A percentile compares a stretch with the other conserved stretches of the same genome.
These are phyloP conservation scores for Abrus pulchellus DNA, from an alignment of 306 rosid species.

Conservation along the genomic window DNA sequence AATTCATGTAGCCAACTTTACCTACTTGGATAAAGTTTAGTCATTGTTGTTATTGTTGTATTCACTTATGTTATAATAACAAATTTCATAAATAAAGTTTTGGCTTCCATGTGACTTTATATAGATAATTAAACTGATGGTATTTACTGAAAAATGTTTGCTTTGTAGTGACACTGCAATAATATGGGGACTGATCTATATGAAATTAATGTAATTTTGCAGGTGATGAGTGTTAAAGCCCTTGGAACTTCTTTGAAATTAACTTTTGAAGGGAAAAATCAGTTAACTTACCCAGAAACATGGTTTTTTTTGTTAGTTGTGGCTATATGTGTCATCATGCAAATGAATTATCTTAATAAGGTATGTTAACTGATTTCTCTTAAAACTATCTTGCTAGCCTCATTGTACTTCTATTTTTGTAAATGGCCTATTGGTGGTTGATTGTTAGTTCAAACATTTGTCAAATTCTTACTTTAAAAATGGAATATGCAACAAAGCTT, in stretches of 20 bases:
- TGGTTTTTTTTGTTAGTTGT: slow-evolving; percentile 90
- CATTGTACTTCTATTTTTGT: not conserved
- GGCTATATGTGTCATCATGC: slow-evolving; percentile 71
- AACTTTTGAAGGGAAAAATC: slow-evolving; percentile 90
- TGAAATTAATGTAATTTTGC: slow-evolving; percentile 43
- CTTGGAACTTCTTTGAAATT: slow-evolving; percentile 88
- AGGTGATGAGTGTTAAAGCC: slow-evolving; percentile 99
- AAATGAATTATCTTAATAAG: slow-evolving; percentile 92
- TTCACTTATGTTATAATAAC: slow-evolving; percentile 1
- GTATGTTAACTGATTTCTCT: slow-evolving; percentile 53
- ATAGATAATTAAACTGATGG: not conserved
- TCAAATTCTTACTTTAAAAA: slow-evolving; percentile 7
- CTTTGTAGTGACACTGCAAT: slow-evolving; percentile 22
- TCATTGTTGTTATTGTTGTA: too few relatives aligned
- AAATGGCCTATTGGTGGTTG: not conserved
- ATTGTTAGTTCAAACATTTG: not conserved
- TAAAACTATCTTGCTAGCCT: slow-evolving; percentile 26
- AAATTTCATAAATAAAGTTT: slow-evolving; percentile 9
- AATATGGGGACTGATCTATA: slow-evolving; percentile 10
- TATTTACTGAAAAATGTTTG: slow-evolving; percentile 34
- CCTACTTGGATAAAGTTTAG: too few relatives aligned
- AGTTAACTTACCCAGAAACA: slow-evolving; percentile 73
- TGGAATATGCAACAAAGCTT: not conserved
- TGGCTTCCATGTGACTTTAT: slow-evolving; percentile 25
- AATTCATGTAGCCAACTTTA: too few relatives aligned